Conservation (phyloP, 1,284 basidiomycete species). For the Apiotrichum gracile region DNA sequence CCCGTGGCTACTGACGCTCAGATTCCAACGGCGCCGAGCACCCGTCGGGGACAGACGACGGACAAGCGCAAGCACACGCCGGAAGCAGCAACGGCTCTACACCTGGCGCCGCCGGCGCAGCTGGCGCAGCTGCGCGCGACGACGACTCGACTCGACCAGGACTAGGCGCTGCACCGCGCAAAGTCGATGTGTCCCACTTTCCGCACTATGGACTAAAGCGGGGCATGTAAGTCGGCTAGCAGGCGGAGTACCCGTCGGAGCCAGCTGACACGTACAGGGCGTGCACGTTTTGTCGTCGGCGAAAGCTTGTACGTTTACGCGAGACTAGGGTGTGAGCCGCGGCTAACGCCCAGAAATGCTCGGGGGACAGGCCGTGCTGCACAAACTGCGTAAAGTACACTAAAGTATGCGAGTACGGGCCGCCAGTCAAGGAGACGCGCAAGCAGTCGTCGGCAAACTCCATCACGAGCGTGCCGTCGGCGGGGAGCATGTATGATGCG, state of each 20-base stretch:
- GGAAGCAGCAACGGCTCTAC: no score
- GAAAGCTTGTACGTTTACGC: conserved; percentile 30
- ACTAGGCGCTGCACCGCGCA: conserved; percentile 1
- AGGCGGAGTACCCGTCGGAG: background rate
- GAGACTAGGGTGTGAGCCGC: background rate
- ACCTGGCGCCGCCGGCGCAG: no score
- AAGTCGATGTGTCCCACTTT: conserved; percentile 18
- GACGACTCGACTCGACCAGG: background rate
- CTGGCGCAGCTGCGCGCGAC: background rate
- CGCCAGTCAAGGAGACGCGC: conserved; percentile 12
- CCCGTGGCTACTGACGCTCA: no score
- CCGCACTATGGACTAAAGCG: conserved; percentile 19
- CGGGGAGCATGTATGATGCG: no score
- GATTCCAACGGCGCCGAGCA: no score
- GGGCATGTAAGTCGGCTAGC: conserved; percentile 12
- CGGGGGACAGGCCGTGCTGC: conserved; percentile 32
- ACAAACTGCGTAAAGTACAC: conserved; percentile 36
- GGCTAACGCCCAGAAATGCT: conserved; percentile 28
- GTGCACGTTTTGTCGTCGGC: conserved; percentile 37
- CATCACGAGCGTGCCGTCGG: no score
- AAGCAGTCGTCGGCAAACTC: background rate
- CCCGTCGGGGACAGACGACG: no score
- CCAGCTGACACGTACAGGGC: conserved; percentile 20
- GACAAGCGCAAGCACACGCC: no score
- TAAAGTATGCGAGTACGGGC: conserved; percentile 34